These are phyloP conservation scores for Pleurotus platypus DNA, from an alignment of 768 basidiomycete genomes.

Conservation along the genomic window DNA sequence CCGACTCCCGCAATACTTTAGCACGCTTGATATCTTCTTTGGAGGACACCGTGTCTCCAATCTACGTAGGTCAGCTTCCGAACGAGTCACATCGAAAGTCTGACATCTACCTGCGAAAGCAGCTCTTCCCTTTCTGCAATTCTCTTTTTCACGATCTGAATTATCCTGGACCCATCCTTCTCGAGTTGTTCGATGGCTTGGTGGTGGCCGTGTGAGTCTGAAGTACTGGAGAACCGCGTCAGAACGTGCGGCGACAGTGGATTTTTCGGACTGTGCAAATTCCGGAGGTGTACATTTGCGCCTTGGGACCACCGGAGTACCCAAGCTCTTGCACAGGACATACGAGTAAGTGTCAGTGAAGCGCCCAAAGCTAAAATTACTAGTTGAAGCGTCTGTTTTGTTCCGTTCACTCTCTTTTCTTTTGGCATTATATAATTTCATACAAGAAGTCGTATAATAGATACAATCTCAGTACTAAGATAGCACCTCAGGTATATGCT, in stretches of 20 bases:
- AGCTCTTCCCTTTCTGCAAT: constrained; percentile 46
- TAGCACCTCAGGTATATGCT: too few species aligned
- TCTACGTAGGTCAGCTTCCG: constrained; percentile 23
- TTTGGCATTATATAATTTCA: too few species aligned
- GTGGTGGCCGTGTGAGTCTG: background rate
- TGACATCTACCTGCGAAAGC: constrained; percentile 36
- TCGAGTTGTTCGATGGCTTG: constrained; percentile 20
- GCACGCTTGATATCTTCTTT: constrained; percentile 55
- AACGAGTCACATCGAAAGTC: background rate
- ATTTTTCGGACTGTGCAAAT: background rate
- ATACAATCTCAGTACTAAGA: background rate
- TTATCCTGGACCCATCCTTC: constrained; percentile 45
- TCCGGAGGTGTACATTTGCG: background rate
- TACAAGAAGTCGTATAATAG: too few species aligned
- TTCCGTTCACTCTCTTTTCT: too few species aligned
- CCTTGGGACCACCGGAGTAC: background rate
- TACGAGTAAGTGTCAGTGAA: background rate
- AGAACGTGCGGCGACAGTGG: background rate
- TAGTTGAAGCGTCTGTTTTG: background rate
- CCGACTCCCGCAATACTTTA: constrained; percentile 65
- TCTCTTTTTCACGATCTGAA: constrained; percentile 51
- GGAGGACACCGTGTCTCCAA: constrained; percentile 50
- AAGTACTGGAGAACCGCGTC: background rate
- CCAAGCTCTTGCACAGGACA: background rate
- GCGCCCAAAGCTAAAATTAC: background rate